A percentile compares a stretch with the other conserved stretches of the same genome.
Conservation (phyloP, 257 asterid genomes). For the Solanum ossicruentum region DNA sequence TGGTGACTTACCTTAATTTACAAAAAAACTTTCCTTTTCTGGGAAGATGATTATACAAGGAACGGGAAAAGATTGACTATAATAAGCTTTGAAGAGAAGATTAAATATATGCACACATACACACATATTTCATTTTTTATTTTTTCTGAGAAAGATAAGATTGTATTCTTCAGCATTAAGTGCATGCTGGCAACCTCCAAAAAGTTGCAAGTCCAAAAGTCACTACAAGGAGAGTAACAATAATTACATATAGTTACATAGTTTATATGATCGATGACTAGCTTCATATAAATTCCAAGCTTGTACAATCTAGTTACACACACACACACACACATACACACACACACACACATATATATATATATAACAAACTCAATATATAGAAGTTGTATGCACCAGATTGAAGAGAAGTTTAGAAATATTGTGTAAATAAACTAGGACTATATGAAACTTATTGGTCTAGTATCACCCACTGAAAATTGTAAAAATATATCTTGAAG, state of each 20-base stretch:
- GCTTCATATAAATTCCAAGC: neutral
- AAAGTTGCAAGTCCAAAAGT: neutral
- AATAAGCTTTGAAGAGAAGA: neutral
- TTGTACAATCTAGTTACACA: neutral
- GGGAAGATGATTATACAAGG: neutral
- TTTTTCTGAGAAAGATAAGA: neutral
- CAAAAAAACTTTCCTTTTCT: neutral
- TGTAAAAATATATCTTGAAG: neutral
- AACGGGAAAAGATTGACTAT: neutral
- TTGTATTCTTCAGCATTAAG: neutral
- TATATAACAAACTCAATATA: neutral
- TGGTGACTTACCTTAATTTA: neutral
- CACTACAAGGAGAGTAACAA: neutral
- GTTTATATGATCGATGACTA: neutral
- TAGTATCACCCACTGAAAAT: neutral
- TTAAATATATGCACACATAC: neutral
- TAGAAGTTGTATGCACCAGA: neutral
- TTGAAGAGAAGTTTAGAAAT: neutral
- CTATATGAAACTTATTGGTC: neutral
- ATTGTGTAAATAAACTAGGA: neutral
- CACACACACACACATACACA: neutral
- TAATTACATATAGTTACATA: neutral
- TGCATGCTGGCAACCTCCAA: neutral
- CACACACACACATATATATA: neutral
- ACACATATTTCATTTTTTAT: neutral